Evolutionary conservation across 2,329 filamentous ascomycete genomes (phyloP).

Genomic region (Ploettnerulaceae sp.): DNA sequence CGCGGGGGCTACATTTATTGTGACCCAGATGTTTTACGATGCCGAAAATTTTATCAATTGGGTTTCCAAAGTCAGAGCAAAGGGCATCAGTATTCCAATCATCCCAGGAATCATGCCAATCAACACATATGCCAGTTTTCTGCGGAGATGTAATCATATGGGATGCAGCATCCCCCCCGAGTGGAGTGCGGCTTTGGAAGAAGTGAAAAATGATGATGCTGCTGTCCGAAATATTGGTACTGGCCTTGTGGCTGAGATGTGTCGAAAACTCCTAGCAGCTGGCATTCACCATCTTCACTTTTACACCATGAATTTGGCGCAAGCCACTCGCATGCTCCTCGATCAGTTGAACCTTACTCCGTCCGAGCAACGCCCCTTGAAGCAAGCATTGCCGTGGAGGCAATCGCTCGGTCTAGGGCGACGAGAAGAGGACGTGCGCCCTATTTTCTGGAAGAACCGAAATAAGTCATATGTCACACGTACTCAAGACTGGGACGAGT

Average conservation of each 20-base stretch:
- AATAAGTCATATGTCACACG: conserved; percentile 93
- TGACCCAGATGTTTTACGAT: conserved; percentile 99
- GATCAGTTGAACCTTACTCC: conserved; percentile 84
- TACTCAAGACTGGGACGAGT: conserved; percentile 98
- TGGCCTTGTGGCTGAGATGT: conserved; percentile 82
- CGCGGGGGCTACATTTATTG: conserved; percentile 85
- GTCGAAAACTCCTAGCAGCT: conserved; percentile 73
- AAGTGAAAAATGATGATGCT: conserved; percentile 93
- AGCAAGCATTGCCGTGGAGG: conserved; percentile 93
- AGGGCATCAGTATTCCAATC: conserved; percentile 79
- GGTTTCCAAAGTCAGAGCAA: conserved; percentile 79
- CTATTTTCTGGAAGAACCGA: conserved; percentile 97
- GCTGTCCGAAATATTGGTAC: conserved; percentile 88
- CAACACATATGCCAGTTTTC: conserved; percentile 88
- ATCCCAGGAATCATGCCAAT: conserved; percentile 91
- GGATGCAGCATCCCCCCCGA: conserved; percentile 75
- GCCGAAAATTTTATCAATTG: conserved; percentile 90
- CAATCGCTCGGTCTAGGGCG: conserved; percentile 86
- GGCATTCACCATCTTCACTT: conserved; percentile 88
- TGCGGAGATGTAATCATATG: conserved; percentile 87
- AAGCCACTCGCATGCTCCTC: conserved; percentile 88
- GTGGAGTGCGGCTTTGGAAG: conserved; percentile 80
- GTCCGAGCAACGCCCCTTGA: conserved; percentile 68
- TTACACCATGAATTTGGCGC: conserved; percentile 98
- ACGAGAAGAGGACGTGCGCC: conserved; percentile 89